Evolutionary conservation across 75 land plant genomes (phyloP).

Genomic region (Cryptomeria japonica): DNA sequence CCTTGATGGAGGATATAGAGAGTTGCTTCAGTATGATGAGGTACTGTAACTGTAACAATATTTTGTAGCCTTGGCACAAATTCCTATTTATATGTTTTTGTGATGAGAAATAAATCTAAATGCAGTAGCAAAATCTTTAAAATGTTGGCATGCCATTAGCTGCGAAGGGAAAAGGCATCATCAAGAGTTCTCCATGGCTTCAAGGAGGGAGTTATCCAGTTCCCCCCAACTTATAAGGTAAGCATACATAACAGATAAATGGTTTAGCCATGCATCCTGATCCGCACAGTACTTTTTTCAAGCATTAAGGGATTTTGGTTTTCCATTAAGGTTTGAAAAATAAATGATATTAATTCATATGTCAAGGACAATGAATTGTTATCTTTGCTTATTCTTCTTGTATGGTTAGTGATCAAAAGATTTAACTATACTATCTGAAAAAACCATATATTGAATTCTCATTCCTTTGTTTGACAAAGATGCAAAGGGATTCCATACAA

Average conservation of each 20-base stretch:
- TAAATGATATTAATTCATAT: neutral
- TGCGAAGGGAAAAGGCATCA: constrained; percentile 37
- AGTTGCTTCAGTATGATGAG: constrained; percentile 44
- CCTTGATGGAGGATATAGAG: constrained; percentile 29
- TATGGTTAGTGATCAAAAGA: too few species aligned
- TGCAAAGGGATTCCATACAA: constrained; percentile 32
- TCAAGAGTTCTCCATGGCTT: constrained; percentile 31
- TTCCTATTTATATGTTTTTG: neutral
- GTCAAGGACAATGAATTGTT: neutral
- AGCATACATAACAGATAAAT: neutral
- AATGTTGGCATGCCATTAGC: constrained; percentile 18
- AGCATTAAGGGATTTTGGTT: neutral
- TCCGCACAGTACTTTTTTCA: neutral
- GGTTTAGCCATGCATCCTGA: neutral
- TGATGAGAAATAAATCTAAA: neutral
- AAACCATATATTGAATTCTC: neutral
- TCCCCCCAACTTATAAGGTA: constrained; percentile 57
- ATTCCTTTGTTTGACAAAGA: constrained; percentile 13
- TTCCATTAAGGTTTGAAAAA: neutral
- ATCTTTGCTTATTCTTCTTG: neutral
- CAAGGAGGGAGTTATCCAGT: constrained; percentile 47
- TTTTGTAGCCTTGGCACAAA: neutral
- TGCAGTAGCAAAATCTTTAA: constrained; percentile 2
- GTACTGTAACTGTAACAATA: constrained; percentile 2
- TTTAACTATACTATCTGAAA: neutral